Percentiles rank a stretch among this genome's conserved stretches.
Evolutionary conservation across 2,329 filamentous ascomycete species (phyloP).

Genomic region (Blastomyces emzantsi): DNA sequence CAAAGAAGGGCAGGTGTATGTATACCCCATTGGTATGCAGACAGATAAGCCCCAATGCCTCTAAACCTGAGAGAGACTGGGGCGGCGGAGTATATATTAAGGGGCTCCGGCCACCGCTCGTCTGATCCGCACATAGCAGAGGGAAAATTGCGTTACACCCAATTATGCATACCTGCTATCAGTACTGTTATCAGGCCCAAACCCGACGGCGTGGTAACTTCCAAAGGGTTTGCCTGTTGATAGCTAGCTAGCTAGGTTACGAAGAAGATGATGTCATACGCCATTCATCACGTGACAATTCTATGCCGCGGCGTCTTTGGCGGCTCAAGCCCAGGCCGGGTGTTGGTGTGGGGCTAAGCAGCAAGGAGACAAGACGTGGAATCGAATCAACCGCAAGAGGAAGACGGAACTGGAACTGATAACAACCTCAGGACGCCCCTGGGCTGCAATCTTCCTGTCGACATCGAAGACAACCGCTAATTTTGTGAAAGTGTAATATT

Average conservation of each 20-base stretch:
- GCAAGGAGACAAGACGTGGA: not conserved
- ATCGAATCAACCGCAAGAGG: not conserved
- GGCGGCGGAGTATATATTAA: no score
- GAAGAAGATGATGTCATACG: no score
- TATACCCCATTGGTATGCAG: not conserved
- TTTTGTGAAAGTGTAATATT: not conserved
- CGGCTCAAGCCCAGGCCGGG: not conserved
- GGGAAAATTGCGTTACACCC: no score
- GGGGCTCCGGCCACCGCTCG: no score
- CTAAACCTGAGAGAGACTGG: no score
- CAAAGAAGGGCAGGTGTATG: not conserved
- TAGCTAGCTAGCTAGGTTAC: no score
- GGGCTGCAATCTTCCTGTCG: not conserved
- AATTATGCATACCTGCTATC: no score
- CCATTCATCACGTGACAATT: not conserved
- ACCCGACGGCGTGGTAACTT: no score
- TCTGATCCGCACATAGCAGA: no score
- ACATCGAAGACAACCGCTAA: not conserved
- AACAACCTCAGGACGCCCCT: not conserved
- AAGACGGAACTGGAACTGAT: not conserved
- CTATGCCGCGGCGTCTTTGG: not conserved
- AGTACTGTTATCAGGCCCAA: no score
- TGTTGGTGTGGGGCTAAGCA: not conserved
- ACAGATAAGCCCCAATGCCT: no score
- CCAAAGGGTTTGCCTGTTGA: no score